phyloP scores from a whole-genome alignment of 768 basidiomycete species.

The Cyathus striatus region DNA sequence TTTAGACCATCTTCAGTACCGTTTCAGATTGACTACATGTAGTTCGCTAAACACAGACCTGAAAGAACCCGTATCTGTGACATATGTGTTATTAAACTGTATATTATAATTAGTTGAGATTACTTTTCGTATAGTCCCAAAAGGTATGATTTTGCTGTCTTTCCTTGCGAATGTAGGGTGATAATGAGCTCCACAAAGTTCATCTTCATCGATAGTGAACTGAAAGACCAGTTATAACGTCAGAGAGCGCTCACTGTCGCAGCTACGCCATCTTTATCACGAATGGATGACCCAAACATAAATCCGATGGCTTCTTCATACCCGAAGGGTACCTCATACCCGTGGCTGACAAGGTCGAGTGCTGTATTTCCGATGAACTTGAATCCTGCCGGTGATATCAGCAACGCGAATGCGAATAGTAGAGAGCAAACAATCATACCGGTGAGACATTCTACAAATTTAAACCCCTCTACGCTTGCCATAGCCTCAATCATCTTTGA shows the following conservation, averaged over 20 bases:
- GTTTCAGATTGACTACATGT: neutral
- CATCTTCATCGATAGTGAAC: slow-evolving; percentile 33
- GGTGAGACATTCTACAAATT: slow-evolving; percentile 81
- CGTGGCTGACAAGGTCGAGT: slow-evolving; percentile 54
- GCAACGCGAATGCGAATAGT: too few species aligned
- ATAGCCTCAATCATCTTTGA: slow-evolving; percentile 86
- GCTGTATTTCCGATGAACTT: slow-evolving; percentile 89
- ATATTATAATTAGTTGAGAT: slow-evolving; percentile 5
- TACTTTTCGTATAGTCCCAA: slow-evolving; percentile 60
- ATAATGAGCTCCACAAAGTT: slow-evolving; percentile 66
- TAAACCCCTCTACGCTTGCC: slow-evolving; percentile 73
- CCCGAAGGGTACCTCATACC: slow-evolving; percentile 73
- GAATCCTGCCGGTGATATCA: slow-evolving; percentile 53
- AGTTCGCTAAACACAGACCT: slow-evolving; percentile 39
- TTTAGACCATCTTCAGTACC: neutral
- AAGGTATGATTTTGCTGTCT: slow-evolving; percentile 52
- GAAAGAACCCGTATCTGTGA: slow-evolving; percentile 70
- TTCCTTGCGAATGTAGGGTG: slow-evolving; percentile 42
- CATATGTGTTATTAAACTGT: neutral
- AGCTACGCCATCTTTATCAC: slow-evolving; percentile 87
- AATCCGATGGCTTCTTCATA: slow-evolving; percentile 94
- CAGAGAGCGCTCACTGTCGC: slow-evolving; percentile 50
- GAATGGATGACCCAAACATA: slow-evolving; percentile 76
- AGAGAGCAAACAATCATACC: slow-evolving; percentile 32
- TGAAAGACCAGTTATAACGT: neutral